Evolutionary conservation across 805 yeast genomes (phyloP), one percentile per base, ranked within the genome.

Genomic region (Komagataella pseudopastoris): DNA sequence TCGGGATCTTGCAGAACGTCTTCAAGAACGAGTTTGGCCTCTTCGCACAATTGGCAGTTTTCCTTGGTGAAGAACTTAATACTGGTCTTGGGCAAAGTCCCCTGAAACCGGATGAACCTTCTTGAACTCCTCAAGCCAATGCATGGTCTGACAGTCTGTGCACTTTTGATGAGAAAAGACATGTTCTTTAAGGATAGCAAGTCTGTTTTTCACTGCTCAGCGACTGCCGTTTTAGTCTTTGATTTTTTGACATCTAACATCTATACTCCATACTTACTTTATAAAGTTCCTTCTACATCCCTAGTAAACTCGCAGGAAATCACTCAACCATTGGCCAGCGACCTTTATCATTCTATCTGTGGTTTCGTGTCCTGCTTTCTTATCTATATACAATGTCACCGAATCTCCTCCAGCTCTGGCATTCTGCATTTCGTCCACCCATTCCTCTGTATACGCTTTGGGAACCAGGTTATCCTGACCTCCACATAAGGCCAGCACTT

Each of bases 1-100:
- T 44, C 52, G 4, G 58, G 51, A 44, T 65, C 62, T 14, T 63
- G 62, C 6, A 76, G 60, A 0, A 80, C 73, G 23, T 70, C 65
- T 14, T 67, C 58, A 46, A 85, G 62, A 2, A 78, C 77, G 2
- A 58, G 65, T 54, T 77, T 76, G 4, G 89, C 91, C 52, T 78
- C 81, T 50, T 77, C 76, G 58, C 93, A 85, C 23, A 85, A 64
- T 57, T 78, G 78, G 59, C 93, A 85, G 39, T 81, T 78, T 4
- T 78, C 77, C 59, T 85, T 85, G 4, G 87, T 80, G 65, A 80
- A 85, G 51, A 85, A 74, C 0, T 84, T 81, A 36, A 83, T 30
- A n/a, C 39, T 30, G 39, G 39, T 30, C 5, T 30, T 30, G 8
- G 39, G 39, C 4, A 30, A 10, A 6, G 39, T 14, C 2, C n/a